Conservation (phyloP, 164 flowering plant species). For the Cinnamomum micranthum region DNA sequence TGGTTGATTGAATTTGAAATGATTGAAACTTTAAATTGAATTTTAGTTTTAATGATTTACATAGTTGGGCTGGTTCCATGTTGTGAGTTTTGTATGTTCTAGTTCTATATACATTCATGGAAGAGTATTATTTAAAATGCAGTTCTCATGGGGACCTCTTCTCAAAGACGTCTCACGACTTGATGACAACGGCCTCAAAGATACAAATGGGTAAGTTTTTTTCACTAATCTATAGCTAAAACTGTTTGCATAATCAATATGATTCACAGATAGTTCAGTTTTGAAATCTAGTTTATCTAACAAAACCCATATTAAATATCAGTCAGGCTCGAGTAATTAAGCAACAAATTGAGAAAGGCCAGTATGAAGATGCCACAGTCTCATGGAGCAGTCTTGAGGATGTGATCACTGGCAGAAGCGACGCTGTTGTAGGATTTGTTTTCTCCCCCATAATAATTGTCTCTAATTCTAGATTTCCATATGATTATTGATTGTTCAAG, state of each 20-base stretch:
- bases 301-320: constrained; percentile 17
- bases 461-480: not conserved
- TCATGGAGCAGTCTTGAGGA: constrained; percentile 56
- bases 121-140: constrained; percentile 10
- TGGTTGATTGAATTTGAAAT: not conserved
- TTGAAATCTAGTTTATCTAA: not conserved
- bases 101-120: too few species aligned
- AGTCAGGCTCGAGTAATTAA: constrained; percentile 63
- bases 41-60: not conserved
- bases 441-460: not conserved
- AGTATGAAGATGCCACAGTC: constrained; percentile 49
- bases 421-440: constrained; percentile 49
- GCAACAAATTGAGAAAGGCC: constrained; percentile 42
- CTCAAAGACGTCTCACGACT: constrained; percentile 78
- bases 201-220: constrained; percentile 53
- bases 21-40: not conserved
- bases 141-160: constrained; percentile 93
- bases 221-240: not conserved
- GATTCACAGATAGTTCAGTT: not conserved
- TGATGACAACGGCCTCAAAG: constrained; percentile 46
- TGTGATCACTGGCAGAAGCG: constrained; percentile 35
- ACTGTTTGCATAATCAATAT: not conserved
- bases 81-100: too few species aligned
- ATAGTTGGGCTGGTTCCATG: not conserved
- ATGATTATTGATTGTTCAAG: not conserved